Percentiles rank a stretch among this genome's conserved stretches.
Conservation (phyloP, 208 protist genomes). For the Trypanosoma melophagium region DNA sequence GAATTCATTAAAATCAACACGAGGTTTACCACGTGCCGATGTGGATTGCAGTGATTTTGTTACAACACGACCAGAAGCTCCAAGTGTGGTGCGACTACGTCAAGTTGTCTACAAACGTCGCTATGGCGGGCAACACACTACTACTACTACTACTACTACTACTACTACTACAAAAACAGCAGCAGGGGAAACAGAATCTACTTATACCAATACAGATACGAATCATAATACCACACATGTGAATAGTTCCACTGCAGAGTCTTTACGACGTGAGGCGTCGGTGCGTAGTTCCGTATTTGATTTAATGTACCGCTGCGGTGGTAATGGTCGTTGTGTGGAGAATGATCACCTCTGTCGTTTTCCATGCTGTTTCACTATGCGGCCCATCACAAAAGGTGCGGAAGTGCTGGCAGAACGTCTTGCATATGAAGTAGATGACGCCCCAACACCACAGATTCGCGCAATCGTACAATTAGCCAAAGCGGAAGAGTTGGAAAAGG, state of each 20-base stretch:
- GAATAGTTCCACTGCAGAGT: conserved; percentile 6
- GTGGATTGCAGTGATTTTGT: conserved; percentile 75
- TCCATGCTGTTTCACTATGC: conserved; percentile 69
- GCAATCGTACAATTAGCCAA: conserved; percentile 46
- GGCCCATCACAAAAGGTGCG: conserved; percentile 71
- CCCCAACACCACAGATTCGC: conserved; percentile 47
- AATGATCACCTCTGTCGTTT: conserved; percentile 61
- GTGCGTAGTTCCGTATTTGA: conserved; percentile 69
- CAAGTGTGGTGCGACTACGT: conserved; percentile 38
- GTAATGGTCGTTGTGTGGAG: conserved; percentile 63
- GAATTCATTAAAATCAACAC: conserved; percentile 38
- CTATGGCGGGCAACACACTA: conserved; percentile 24
- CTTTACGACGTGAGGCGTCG: conserved; percentile 34
- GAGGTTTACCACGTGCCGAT: conserved; percentile 42
- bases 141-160: not conserved
- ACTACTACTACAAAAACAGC: no score
- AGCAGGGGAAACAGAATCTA: no score
- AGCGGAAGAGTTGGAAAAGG: conserved; percentile 51
- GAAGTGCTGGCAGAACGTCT: conserved; percentile 66
- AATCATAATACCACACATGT: no score
- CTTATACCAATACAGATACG: no score
- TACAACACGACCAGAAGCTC: conserved; percentile 35
- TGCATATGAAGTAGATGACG: conserved; percentile 60
- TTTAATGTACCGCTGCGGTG: conserved; percentile 72
- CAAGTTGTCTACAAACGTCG: conserved; percentile 46